Base-by-base conservation (phyloP, 306 rosid genomes). In the Psophocarpus tetragonolobus region DNA sequence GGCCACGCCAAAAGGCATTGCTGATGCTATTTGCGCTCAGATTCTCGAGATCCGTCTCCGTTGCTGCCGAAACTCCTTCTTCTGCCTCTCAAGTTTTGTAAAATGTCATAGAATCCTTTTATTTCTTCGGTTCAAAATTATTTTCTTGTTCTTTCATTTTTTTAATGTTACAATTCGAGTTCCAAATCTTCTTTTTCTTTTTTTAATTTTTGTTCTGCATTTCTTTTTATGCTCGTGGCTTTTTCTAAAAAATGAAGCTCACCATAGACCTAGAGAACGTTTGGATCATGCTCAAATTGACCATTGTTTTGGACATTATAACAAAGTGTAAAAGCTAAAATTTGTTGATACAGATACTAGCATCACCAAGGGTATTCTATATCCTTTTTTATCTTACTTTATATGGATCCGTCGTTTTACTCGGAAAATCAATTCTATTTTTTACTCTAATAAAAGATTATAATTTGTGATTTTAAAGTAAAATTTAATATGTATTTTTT, bases 1-100 rank as follows among this genome's bases (percentile, higher is more conserved):
- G 85, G 26, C 61, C 98, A 96, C 50, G 97, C 91, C 68, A 87
- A 81, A n/a, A 81, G 99, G 98, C 85, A 95, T 95, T 70, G 97
- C 99, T 50, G 86, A 86, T 62, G 90, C 90, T 15, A 96, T 96
- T 73, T 92, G 98, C 83, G 56, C 86, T 57, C 91, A 97, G 81
- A 96, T 92, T 86, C 87, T 91, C 26, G 99, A 96, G 99, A 98
- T 92, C 88, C 71, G 93, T 84, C 81, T 77, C 57, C 65, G 87
- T 80, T 12, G 81, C 78, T 56, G 84, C 80, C 74, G 90, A 80
- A 85, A 30, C 61, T 36, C 73, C 78, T 63, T 54, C 24, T 74
- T 64, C 64, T 58, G 2, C 33, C 58, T 24, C 38, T 72, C 65
- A 0, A 72, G 32, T 15, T 73, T 78, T 77, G 82, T 82, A 77